phyloP scores from a whole-genome alignment of 495 filamentous ascomycete species.

The Penicillium nucicola region DNA sequence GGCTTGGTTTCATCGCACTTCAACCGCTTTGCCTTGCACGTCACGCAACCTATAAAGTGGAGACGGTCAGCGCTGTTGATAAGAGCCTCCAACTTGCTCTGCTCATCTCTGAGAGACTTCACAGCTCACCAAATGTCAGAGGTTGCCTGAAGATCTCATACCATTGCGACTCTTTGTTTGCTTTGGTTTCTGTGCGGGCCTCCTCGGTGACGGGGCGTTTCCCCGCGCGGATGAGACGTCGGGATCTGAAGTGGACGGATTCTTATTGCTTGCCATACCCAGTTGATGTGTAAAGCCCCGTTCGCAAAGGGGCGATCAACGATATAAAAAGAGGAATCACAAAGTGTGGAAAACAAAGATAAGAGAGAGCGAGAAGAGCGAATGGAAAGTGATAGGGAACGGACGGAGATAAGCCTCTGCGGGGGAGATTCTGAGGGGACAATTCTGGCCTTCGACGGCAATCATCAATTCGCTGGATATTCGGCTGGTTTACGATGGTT shows the following conservation, averaged over 20 bases:
- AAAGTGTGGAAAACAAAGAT: not conserved
- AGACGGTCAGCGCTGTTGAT: constrained; percentile 32
- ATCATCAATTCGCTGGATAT: too few relatives aligned
- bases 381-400: constrained; percentile 6
- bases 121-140: not conserved
- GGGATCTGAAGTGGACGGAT: constrained; percentile 57
- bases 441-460: too few relatives aligned
- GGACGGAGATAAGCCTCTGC: constrained; percentile 7
- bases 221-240: constrained; percentile 25
- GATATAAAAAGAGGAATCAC: not conserved
- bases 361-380: not conserved
- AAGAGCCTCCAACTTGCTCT: not conserved
- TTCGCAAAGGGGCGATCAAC: not conserved
- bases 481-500: too few relatives aligned
- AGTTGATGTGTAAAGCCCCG: constrained; percentile 8
- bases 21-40: constrained; percentile 76
- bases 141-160: constrained; percentile 35
- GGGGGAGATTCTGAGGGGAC: not conserved
- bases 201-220: constrained; percentile 32
- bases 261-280: constrained; percentile 61
- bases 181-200: constrained; percentile 55
- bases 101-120: constrained; percentile 4
- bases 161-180: constrained; percentile 85
- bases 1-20: constrained; percentile 84
- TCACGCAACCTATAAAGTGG: constrained; percentile 62